Percentiles rank a stretch among this genome's conserved stretches.
Conservation (phyloP, 805 yeast genomes). For the Ogataea parapolymorpha region DNA sequence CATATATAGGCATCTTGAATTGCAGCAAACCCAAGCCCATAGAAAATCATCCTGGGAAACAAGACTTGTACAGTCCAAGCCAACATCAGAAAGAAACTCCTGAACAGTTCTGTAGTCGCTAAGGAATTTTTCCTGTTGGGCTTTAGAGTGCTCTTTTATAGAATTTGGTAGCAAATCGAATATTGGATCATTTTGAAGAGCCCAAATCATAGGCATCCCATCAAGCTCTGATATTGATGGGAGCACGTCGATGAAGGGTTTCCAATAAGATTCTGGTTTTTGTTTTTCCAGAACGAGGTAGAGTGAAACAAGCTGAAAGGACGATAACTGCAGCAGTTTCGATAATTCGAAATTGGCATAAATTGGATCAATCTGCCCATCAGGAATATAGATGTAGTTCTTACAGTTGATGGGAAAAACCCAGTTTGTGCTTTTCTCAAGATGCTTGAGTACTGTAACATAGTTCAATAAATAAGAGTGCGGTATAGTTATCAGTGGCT, state of each 20-base stretch:
- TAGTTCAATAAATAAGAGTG: slow-evolving; percentile 56
- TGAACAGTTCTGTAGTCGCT: slow-evolving; percentile 42
- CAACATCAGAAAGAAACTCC: slow-evolving; percentile 21
- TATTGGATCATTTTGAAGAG: slow-evolving; percentile 27
- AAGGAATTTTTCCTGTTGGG: slow-evolving; percentile 42
- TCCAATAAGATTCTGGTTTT: slow-evolving; percentile 52
- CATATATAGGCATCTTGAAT: slow-evolving; percentile 88
- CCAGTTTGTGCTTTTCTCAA: slow-evolving; percentile 34
- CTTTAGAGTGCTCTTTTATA: slow-evolving; percentile 36
- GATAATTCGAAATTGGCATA: slow-evolving; percentile 22
- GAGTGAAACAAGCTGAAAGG: slow-evolving; percentile 58
- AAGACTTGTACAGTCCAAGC: neutral
- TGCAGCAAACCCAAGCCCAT: slow-evolving; percentile 84
- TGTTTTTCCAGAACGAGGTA: slow-evolving; percentile 48
- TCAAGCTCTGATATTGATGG: slow-evolving; percentile 55
- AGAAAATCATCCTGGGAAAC: slow-evolving; percentile 36
- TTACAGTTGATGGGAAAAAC: slow-evolving; percentile 17
- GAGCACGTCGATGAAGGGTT: slow-evolving; percentile 60
- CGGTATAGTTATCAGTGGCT: slow-evolving; percentile 54
- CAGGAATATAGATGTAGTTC: slow-evolving; percentile 27
- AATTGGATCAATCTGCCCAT: slow-evolving; percentile 2
- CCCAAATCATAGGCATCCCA: slow-evolving; percentile 65
- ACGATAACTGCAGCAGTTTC: slow-evolving; percentile 42
- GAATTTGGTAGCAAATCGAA: slow-evolving; percentile 43
- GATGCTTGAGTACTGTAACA: slow-evolving; percentile 47